Conservation (phyloP, 805 yeast genomes). For the Ogataea wickerhamii region DNA sequence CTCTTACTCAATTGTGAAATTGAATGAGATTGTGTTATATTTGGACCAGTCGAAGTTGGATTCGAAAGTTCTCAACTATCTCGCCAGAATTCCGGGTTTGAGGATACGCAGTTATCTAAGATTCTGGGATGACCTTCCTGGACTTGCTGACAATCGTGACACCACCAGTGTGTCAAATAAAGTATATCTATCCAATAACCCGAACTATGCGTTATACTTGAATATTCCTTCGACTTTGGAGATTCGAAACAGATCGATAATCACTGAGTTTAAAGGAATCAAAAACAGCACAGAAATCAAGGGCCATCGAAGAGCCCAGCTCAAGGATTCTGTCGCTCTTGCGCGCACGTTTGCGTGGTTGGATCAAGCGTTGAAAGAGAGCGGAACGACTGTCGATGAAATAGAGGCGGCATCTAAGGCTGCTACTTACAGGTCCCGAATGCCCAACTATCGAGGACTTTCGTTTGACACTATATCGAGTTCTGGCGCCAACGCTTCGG, state of each 20-base stretch:
- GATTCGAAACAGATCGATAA: conserved; percentile 25
- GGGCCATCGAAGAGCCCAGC: conserved; percentile 74
- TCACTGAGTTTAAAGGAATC: conserved; percentile 64
- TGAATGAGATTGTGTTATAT: conserved; percentile 36
- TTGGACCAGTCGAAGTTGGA: conserved; percentile 41
- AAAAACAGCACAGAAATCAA: conserved; percentile 71
- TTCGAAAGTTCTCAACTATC: conserved; percentile 19
- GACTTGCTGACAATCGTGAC: conserved; percentile 9
- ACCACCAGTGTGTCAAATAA: conserved; percentile 1
- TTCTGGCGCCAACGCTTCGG: conserved; percentile 70
- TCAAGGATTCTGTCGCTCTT: conserved; percentile 78
- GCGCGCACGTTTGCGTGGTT: conserved; percentile 80
- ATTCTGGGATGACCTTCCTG: conserved; percentile 55
- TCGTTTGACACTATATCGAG: conserved; percentile 78
- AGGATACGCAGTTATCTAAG: conserved; percentile 48
- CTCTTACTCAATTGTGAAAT: conserved; percentile 52
- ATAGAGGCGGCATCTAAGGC: conserved; percentile 53
- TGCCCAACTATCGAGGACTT: conserved; percentile 53
- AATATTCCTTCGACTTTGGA: conserved; percentile 25
- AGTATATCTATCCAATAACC: conserved; percentile 22
- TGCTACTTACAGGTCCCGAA: conserved; percentile 42
- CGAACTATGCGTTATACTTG: conserved; percentile 29
- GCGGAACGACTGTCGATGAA: conserved; percentile 46
- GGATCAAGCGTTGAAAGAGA: conserved; percentile 43
- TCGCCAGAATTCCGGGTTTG: conserved; percentile 25